phyloP scores from a whole-genome alignment of 2,329 filamentous ascomycete species.

The Aspergillus clavatus region DNA sequence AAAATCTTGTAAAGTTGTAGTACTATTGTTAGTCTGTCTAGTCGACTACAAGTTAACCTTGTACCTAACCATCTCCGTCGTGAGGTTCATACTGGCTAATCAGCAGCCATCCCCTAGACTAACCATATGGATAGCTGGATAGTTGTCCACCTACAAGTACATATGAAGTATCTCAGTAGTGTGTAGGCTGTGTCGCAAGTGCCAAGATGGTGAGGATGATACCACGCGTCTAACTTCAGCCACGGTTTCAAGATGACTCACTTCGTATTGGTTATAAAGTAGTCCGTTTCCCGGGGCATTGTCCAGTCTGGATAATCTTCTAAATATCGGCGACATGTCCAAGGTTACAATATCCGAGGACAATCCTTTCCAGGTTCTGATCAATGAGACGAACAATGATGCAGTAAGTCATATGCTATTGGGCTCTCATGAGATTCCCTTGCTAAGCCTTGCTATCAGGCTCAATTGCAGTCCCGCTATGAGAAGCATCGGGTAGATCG shows the following conservation, averaged over 20 bases:
- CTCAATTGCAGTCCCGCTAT: conserved; percentile 65
- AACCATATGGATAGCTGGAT: too few relatives aligned
- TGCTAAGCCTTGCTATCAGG: conserved; percentile 4
- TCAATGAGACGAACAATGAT: conserved; percentile 11
- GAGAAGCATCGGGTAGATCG: conserved; percentile 65
- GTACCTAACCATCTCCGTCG: too few relatives aligned
- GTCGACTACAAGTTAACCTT: too few relatives aligned
- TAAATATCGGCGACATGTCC: not conserved
- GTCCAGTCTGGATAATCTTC: not conserved
- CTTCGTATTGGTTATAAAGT: not conserved
- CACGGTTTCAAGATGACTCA: not conserved
- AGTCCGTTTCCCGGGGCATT: not conserved
- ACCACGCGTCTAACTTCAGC: not conserved
- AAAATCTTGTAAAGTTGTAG: too few relatives aligned
- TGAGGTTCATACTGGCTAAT: too few relatives aligned
- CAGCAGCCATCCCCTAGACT: too few relatives aligned
- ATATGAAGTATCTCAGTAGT: too few relatives aligned
- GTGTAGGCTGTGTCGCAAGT: not conserved
- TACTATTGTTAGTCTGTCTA: too few relatives aligned
- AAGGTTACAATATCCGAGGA: conserved; percentile 10
- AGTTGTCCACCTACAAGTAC: too few relatives aligned
- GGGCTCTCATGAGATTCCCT: not conserved
- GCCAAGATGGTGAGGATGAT: not conserved
- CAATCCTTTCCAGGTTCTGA: conserved; percentile 16
- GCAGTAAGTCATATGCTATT: conserved; percentile 6